A percentile compares a stretch with the other conserved stretches of the same genome.
Evolutionary conservation across 371 early-diverging fungal genomes (phyloP).

Genomic region (Apophysomyces variabilis): DNA sequence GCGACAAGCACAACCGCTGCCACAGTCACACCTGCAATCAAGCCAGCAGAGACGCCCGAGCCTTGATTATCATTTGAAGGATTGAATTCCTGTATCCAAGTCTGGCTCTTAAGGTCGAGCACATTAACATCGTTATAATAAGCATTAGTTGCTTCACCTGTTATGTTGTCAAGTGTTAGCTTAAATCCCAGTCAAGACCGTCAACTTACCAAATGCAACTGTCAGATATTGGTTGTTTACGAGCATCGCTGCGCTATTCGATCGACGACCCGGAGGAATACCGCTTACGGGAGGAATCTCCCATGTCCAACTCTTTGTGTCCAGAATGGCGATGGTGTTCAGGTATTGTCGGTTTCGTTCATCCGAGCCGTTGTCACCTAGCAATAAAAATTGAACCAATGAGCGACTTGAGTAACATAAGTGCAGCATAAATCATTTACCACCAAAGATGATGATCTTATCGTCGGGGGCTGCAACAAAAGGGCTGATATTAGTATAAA

Average conservation of each 20-base stretch:
- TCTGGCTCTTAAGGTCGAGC: constrained; percentile 18
- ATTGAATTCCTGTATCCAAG: constrained; percentile 42
- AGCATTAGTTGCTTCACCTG: constrained; percentile 38
- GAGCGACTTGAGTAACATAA: background rate
- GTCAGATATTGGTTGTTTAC: constrained; percentile 37
- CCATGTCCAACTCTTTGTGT: constrained; percentile 53
- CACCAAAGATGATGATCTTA: constrained; percentile 51
- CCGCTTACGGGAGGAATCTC: constrained; percentile 32
- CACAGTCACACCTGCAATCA: constrained; percentile 51
- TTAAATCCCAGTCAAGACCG: background rate
- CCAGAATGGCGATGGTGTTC: constrained; percentile 38
- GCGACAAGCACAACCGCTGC: constrained; percentile 37
- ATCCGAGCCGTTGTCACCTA: constrained; percentile 36
- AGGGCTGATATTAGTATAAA: background rate
- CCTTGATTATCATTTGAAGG: constrained; percentile 10
- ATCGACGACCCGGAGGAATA: constrained; percentile 46
- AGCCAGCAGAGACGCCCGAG: constrained; percentile 36
- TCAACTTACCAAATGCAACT: constrained; percentile 46
- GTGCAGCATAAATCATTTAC: constrained; percentile 25
- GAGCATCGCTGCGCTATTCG: constrained; percentile 44
- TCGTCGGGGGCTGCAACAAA: constrained; percentile 33
- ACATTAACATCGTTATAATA: constrained; percentile 54
- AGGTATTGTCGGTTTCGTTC: constrained; percentile 31
- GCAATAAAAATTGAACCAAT: background rate
- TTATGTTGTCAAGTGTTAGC: background rate